Evolutionary conservation across 78 protist species (phyloP), one percentile per base, ranked within the genome.

Genomic region (Trichosphaerium sp.): DNA sequence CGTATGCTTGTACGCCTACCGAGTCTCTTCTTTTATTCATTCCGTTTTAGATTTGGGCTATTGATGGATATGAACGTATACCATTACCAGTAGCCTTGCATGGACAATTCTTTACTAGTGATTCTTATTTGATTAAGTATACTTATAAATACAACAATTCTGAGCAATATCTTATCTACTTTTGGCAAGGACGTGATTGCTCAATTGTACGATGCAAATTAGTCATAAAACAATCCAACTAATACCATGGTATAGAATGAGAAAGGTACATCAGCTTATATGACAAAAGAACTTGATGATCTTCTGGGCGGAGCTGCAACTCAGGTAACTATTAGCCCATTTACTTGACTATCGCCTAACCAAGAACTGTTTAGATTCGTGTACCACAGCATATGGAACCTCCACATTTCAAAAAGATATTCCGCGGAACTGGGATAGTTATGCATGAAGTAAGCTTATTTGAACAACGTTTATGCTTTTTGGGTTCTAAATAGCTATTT

Each of bases 211-310:
- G 15, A 14, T 7, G 28, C 15, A 21, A 4, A 14, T 4, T 7
- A 6, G 12, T 59, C 34, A 23, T 4, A 29, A 26, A 8, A 14
- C 7, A 5, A 4, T 5, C 7, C 7, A 11, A 14, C 41, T 21
- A 23, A 40, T 4, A 5, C 37, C 25, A 14, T n/a, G n/a, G n/a
- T n/a, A n/a, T 43, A 59, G 65, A 79, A 69, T 23, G 85, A 79
- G 31, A 79, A 79, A 28, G 85, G 85, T 28, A 71, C 85, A 11
- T 61, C 74, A 2, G 85, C 85, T 1, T 79, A 79, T 52, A 38
- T 79, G 28, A 79, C 85, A 3, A 78, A 64, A 4, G 65, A 47
- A 29, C 52, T 79, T 8, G 75, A 62, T 18, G 85, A 79, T n/a
- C 54, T 71, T 10, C 37, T 40, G 26, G 71, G 75, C 58, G 29